Percentiles rank a stretch among this genome's conserved stretches.
Conservation (phyloP, 1,284 basidiomycete genomes). For the Flammula alnicola region DNA sequence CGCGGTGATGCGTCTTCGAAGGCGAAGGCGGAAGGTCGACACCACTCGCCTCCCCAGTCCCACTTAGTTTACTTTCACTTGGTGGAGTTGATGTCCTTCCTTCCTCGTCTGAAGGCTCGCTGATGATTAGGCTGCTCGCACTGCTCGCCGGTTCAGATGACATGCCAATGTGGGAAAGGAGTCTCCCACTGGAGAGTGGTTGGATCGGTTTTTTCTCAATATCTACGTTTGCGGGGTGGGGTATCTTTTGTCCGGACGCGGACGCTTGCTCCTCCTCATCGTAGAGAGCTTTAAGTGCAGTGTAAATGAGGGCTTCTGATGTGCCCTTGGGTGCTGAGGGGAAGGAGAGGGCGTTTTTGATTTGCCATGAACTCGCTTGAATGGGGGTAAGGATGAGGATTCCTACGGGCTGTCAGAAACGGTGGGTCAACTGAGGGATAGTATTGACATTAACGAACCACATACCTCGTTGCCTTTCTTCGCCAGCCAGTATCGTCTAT, state of each 20-base stretch:
- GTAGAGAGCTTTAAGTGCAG: constrained; percentile 42
- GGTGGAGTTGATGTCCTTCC: neutral
- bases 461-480: constrained; percentile 30
- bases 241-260: constrained; percentile 10
- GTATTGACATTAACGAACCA: constrained; percentile 6
- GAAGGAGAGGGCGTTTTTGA: constrained; percentile 52
- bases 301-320: constrained; percentile 49
- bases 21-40: constrained; percentile 1
- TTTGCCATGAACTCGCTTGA: constrained; percentile 42
- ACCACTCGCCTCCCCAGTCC: neutral
- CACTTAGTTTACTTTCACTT: neutral
- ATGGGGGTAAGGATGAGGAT: constrained; percentile 48
- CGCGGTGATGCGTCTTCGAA: constrained; percentile 11
- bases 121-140: constrained; percentile 2
- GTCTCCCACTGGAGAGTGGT: neutral
- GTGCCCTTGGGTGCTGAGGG: constrained; percentile 50
- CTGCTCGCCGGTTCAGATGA: constrained; percentile 2
- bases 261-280: constrained; percentile 29
- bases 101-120: neutral
- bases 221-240: constrained; percentile 17
- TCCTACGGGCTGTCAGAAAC: constrained; percentile 36
- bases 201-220: constrained; percentile 10
- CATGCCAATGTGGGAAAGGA: neutral
- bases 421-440: neutral
- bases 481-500: constrained; percentile 51